Base-by-base conservation (phyloP, 495 filamentous ascomycete species). In the Penicillium turbatum region DNA sequence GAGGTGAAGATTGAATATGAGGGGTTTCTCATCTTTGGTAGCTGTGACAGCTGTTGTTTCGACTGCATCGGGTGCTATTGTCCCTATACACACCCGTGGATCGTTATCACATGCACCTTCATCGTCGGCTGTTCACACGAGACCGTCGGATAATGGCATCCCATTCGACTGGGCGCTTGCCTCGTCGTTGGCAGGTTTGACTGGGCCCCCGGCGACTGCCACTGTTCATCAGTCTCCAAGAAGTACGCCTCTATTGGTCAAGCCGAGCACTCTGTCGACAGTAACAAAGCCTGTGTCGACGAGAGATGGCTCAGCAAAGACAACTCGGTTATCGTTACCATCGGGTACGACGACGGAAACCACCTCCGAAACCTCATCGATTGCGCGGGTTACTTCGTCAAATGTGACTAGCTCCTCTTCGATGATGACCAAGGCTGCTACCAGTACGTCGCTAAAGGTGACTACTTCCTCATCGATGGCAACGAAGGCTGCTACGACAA, bases 1-100 rank as follows among this genome's bases (percentile, higher is more conserved):
- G 26, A 40, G 50, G 17, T 12, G 45, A 46, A 15, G 40, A 38
- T 47, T 38, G 21, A 64, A 42, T 52, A 66, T 66, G 63, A 34
- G 53, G 47, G 32, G 58, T 8, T 21, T 46, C 12, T 21, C 56
- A 15, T 59, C 45, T 42, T 43, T 53, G 8, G 30, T 37, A 53
- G 55, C 52, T 11, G 9, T 66, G 19, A 51, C 48, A 54, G 57
- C 50, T 39, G 21, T 56, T 35, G 19, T 48, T 13, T 13, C 43
- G 21, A 34, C 61, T 10, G 53, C 41, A 10, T 66, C 51, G 13
- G 35, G 61, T 43, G 42, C 53, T 31, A 42, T 55, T 35, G 11
- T 53, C 15, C 63, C 63, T 11, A 16, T 54, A 17, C 5, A 39
- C 11, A 42, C 50, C 6, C n/a, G 21, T 21, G 17, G 30, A 5